Percentiles rank a stretch among this genome's conserved stretches.
Conservation (phyloP, 2,329 filamentous ascomycete species). For the Penicillium sp. region DNA sequence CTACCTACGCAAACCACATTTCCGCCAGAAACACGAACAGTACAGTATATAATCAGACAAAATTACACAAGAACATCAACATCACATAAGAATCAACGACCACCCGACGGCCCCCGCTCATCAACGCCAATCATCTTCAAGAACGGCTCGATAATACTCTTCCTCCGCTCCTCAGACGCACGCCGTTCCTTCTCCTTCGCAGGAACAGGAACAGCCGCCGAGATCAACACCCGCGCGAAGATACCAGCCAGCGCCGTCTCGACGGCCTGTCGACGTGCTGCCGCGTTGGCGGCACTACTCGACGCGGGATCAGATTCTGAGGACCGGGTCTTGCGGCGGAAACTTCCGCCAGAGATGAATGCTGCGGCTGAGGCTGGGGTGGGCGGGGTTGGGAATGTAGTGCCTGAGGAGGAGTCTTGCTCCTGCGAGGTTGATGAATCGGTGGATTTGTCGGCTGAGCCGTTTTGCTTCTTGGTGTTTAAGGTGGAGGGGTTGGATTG, state of each 20-base stretch:
- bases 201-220: constrained; percentile 43
- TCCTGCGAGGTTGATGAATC: constrained; percentile 3
- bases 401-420: constrained; percentile 5
- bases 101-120: constrained; percentile 37
- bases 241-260: constrained; percentile 66
- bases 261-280: constrained; percentile 60
- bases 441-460: constrained; percentile 2
- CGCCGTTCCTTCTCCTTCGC: constrained; percentile 62
- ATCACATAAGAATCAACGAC: constrained; percentile 14
- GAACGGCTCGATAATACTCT: constrained; percentile 71
- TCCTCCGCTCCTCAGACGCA: constrained; percentile 64
- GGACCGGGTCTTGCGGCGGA: constrained; percentile 33
- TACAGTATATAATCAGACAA: neutral
- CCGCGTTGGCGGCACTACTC: constrained; percentile 31
- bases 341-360: constrained; percentile 33
- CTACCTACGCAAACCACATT: neutral
- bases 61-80: neutral
- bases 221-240: constrained; percentile 66
- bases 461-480: constrained; percentile 5
- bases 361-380: constrained; percentile 28
- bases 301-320: constrained; percentile 29
- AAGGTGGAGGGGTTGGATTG: neutral
- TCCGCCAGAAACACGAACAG: neutral
- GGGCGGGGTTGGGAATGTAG: constrained; percentile 15
- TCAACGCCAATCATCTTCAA: constrained; percentile 48